Evolutionary conservation across 164 flowering plant genomes (phyloP), one percentile per base, ranked within the genome.

Genomic region (Santalum album): DNA sequence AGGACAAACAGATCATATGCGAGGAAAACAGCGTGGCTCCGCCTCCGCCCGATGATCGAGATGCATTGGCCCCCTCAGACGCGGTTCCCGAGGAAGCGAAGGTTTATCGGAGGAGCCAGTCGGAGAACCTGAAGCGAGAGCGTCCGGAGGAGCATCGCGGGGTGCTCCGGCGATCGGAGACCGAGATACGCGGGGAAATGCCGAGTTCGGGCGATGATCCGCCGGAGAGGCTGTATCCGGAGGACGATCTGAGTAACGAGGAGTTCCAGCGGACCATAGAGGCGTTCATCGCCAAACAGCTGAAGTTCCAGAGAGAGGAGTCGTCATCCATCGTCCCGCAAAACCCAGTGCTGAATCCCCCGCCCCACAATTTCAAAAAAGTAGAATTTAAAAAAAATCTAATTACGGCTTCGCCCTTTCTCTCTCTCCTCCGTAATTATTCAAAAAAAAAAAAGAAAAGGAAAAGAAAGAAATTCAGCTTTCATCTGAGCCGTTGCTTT

Each of bases 201-300:
- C 35, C 11, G 12, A n/a, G 6, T 0, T 2, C 22, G 52, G 59
- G 55, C 18, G 54, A 38, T 60, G 17, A 26, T 29, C 25, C 21
- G 26, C 35, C 50, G 6, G 62, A 45, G 36, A 62, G 26, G 59
- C 16, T 24, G 45, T 24, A 39, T 20, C 48, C 59, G 21, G 72
- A 67, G 23, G 82, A 78, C 14, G 68, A 70, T 7, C 17, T 79
- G 69, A 79, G 81, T 58, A 65, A 63, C 36, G 84, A 82, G 55
- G 87, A 79, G 63, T 82, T 82, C 51, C 70, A 64, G 59, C 56
- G 70, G 1, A 54, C 77, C 16, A 66, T 82, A 0, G 87, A 82
- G 25, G 80, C 53, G 12, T 82, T 77, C 54, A 77, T 82, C 7
- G 76, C 77, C 17, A 77, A 67, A 65, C 80, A 77, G 60, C 43